Base-by-base conservation (phyloP, 495 filamentous ascomycete species). In the Darksidea phi region DNA sequence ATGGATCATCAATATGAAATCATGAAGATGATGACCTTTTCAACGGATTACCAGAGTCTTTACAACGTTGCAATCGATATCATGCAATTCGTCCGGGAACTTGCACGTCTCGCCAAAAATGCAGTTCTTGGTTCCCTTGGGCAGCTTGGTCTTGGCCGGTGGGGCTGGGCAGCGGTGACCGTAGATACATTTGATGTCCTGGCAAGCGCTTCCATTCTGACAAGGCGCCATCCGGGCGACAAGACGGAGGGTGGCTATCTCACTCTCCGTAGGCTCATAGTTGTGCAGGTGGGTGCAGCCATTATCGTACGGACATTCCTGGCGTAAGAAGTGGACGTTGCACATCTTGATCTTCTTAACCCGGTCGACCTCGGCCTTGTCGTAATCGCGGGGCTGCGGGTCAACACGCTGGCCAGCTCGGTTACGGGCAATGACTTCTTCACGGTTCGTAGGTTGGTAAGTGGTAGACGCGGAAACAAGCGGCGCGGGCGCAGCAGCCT, bases 151-250 rank as follows among this genome's bases (percentile, higher is more conserved):
- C 20, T 48, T 53, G 17, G 59, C 64, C 15, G 57, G 25, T 15
- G 71, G 72, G 12, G 67, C 69, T 3, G 68, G 72, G 52, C 73
- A 75, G 10, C 62, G 57, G 54, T 96, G 91, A 15, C 91, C 90
- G 67, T 94, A 95, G 48, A 92, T 92, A 74, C 91, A 96, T 54
- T 88, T 85, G 0, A 83, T 74, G 42, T 86, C 84, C 34, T 88
- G 84, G 70, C 91, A 96, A 17, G 84, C 81, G 66, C 86, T 80
- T 3, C 89, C 88, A 64, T 83, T 84, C 5, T 79, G 77, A 73
- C 91, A 96, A 10, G 89, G 90, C 37, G 88, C 90, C 77, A 91
- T 82, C 34, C 90, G 82, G 21, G 89, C 84, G 47, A 94, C 80
- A 43, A 85, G 83, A 1, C 82, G 80, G 64, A 96, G 79, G 0